Percentiles rank a stretch among this genome's conserved stretches.
Evolutionary conservation across 2,329 filamentous ascomycete genomes (phyloP).

Genomic region (Fusarium austroafricanum): DNA sequence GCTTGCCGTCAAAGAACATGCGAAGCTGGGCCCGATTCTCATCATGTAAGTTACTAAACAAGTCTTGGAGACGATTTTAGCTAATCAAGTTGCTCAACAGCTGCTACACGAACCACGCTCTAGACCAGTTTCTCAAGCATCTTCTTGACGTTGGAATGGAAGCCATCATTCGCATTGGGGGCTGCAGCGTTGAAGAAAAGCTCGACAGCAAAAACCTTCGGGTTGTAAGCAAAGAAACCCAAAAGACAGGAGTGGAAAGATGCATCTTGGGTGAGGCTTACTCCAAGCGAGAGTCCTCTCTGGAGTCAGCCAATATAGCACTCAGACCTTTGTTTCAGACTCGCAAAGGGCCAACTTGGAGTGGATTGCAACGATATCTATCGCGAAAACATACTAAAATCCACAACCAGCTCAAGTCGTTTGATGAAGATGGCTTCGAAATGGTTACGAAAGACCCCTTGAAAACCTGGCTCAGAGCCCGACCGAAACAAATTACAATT

Average conservation of each 20-base stretch:
- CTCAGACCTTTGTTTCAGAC: neutral
- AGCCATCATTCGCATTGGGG: conserved; percentile 69
- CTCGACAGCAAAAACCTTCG: conserved; percentile 18
- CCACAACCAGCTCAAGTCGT: neutral
- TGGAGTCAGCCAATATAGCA: neutral
- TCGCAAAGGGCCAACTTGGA: neutral
- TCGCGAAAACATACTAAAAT: neutral
- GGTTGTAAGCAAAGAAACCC: neutral
- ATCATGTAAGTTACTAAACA: conserved; percentile 44
- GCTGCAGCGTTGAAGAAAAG: conserved; percentile 12
- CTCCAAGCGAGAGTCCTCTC: neutral
- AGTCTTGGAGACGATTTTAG: neutral
- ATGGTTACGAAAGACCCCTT: neutral
- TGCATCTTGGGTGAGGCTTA: neutral
- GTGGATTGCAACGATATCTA: neutral
- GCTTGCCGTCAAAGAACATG: conserved; percentile 54
- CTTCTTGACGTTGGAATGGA: conserved; percentile 58
- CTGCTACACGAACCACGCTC: conserved; percentile 61
- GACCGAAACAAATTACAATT: neutral
- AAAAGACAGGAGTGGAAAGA: conserved; percentile 4
- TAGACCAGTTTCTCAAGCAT: conserved; percentile 68
- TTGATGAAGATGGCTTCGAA: neutral
- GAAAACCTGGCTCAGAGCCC: neutral
- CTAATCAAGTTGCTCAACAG: conserved; percentile 46
- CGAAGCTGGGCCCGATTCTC: conserved; percentile 58